Evolutionary conservation across 208 protist species (phyloP), one percentile per base, ranked within the genome.

Genomic region (Trypanosoma rangeli): DNA sequence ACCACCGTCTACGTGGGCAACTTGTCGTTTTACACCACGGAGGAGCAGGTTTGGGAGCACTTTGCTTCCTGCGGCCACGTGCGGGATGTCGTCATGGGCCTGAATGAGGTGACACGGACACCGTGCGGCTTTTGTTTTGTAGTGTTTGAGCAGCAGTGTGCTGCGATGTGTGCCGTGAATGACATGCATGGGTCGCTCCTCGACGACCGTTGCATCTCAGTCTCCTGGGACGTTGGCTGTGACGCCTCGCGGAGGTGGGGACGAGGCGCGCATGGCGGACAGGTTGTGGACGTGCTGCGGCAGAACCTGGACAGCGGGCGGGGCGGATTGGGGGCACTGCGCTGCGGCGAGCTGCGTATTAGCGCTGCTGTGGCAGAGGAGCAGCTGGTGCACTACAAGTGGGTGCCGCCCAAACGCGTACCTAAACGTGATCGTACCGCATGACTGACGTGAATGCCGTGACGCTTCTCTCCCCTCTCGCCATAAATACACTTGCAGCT

Each of bases 81-180:
- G 26, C 97, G 98, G 39, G 93, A 98, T 44, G 84, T 99, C 37
- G 91, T 99, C 18, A 99, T 99, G 97, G 99, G 99, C 31, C 84
- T 99, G 20, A 98, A 99, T 71, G 86, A 97, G 26, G 50, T 81
- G 10, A 93, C 84, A 12, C 94, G 92, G 55, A 98, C 96, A 4
- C 98, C 98, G 9, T 99, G 98, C 76, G 99, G 99, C 10, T 99
- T 99, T 76, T 98, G 97, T 82, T 99, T 99, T 85, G 87, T 99
- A 35, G 98, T 99, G 56, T 99, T 85, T 67, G 97, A 98, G 80
- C 78, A 80, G 15, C 79, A 91, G 57, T 70, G 79, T 37, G 95
- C 97, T 70, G 97, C 98, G 2, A 89, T 90, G 70, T 76, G 92
- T 48, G 97, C 95, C 55, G 90, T 98, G 62, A 82, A 85, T 59